Base-by-base conservation (phyloP, 495 filamentous ascomycete genomes). In the Penicillium odoratum region DNA sequence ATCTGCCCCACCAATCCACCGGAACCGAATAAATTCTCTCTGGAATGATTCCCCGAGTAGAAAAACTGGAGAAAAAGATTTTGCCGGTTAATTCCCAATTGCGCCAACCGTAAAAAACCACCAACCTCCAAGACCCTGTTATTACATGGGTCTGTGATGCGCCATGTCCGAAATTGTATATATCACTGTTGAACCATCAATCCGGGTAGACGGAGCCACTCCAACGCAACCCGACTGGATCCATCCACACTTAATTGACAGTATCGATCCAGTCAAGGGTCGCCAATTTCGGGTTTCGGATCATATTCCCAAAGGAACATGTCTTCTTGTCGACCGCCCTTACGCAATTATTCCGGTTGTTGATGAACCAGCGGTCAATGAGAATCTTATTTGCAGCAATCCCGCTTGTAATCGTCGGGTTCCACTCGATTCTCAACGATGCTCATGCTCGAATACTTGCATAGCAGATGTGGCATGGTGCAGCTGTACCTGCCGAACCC, bases 301-400 rank as follows among this genome's bases (percentile, higher is more conserved):
- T 9, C 61, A 53, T 29, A 64, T 76, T 31, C 59, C 56, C 31
- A 63, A 69, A 62, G 68, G 67, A 45, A 58, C 69, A 44, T 56
- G 64, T 33, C 60, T 76, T 11, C 62, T 76, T 5, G 56, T 74
- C 21, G 74, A 76, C 42, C 59, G 48, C 33, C 70, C 74, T 5
- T 76, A 74, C 42, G 69, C 70, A 42, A 47, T 74, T 3, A 72
- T 76, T 33, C 70, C 74, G 7, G 67, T 65, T 13, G 69, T 72
- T 10, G 71, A 70, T 55, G 55, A 68, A 9, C 69, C 70, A 8
- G 36, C 52, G 0, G 25, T 45, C 31, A 63, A 58, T 44, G 62
- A 67, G 7, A 40, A 60, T 29, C 57, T 74, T 18, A 55, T 72
- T 38, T 76, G 74, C 72, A 76, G 67, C 62, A 68, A 72, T 55